Percentiles rank a stretch among this genome's conserved stretches.
Conservation (phyloP, 2,329 filamentous ascomycete genomes). For the Emericellopsis cladophorae region DNA sequence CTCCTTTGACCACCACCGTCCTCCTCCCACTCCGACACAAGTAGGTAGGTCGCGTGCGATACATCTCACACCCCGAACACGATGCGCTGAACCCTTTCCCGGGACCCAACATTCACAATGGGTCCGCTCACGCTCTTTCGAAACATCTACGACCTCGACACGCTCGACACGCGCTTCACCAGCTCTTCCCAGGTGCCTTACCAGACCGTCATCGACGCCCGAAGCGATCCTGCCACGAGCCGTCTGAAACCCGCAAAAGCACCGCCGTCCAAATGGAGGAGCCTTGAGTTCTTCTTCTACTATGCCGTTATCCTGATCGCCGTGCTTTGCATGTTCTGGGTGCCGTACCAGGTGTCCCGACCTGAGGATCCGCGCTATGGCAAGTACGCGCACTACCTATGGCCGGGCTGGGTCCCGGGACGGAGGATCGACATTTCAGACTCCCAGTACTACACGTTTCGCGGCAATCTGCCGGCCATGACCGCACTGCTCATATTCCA, state of each 20-base stretch:
- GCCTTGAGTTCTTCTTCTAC: conserved; percentile 77
- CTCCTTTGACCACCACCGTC: not conserved
- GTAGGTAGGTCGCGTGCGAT: not conserved
- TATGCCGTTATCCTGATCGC: conserved; percentile 51
- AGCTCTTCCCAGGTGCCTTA: conserved; percentile 58
- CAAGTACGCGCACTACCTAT: conserved; percentile 59
- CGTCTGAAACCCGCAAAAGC: conserved; percentile 21
- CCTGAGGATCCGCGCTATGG: conserved; percentile 68
- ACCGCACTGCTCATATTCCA: conserved; percentile 62
- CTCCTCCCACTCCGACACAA: not conserved
- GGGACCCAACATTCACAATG: conserved; percentile 19
- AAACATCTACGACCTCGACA: conserved; percentile 52
- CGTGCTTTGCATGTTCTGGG: conserved; percentile 83
- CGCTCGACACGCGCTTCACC: conserved; percentile 51
- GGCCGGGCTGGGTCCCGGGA: conserved; percentile 81
- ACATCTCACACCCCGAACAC: not conserved
- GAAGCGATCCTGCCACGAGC: conserved; percentile 24
- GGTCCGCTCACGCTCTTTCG: conserved; percentile 27
- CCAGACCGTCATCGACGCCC: conserved; percentile 40
- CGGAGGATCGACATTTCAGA: conserved; percentile 90
- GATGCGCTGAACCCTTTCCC: not conserved
- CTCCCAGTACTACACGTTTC: conserved; percentile 73
- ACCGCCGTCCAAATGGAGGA: conserved; percentile 65
- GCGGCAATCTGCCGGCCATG: conserved; percentile 76
- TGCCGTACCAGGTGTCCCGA: conserved; percentile 74